phyloP scores from a whole-genome alignment of 495 filamentous ascomycete species.

The Monascus purpureus region DNA sequence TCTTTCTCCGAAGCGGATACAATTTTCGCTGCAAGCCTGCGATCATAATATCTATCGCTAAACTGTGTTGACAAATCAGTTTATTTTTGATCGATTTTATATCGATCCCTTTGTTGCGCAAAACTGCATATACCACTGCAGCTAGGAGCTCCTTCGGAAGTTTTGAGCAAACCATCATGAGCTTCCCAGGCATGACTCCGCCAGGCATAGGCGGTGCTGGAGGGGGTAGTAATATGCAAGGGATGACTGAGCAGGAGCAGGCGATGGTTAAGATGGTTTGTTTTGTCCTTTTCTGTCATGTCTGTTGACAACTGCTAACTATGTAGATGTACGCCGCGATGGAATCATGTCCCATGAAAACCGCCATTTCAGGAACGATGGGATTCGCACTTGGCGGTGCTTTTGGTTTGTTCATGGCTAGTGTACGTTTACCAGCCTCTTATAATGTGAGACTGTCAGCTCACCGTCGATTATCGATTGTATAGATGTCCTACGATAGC shows the following conservation, averaged over 20 bases:
- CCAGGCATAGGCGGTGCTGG: conserved; percentile 16
- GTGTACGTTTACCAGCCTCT: conserved; percentile 37
- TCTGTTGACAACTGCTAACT: background rate
- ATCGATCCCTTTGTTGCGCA: no score
- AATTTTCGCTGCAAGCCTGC: no score
- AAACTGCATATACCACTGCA: no score
- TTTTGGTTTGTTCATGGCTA: conserved; percentile 95
- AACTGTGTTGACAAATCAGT: no score
- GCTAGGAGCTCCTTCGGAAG: no score
- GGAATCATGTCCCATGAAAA: conserved; percentile 82
- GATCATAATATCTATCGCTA: no score
- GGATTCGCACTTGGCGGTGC: conserved; percentile 82
- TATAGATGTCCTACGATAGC: conserved; percentile 83
- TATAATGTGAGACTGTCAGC: background rate
- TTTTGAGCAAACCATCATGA: conserved; percentile 33
- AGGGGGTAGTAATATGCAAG: conserved; percentile 13
- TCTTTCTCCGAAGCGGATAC: no score
- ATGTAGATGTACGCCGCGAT: conserved; percentile 62
- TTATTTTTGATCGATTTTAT: no score
- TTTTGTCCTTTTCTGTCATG: conserved; percentile 2
- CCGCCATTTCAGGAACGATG: conserved; percentile 67
- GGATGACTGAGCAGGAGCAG: conserved; percentile 39
- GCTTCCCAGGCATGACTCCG: conserved; percentile 26
- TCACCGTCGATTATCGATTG: no score
- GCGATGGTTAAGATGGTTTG: conserved; percentile 39